Evolutionary conservation across 257 asterid genomes (phyloP).

Genomic region (Nicotiana tomentosiformis): DNA sequence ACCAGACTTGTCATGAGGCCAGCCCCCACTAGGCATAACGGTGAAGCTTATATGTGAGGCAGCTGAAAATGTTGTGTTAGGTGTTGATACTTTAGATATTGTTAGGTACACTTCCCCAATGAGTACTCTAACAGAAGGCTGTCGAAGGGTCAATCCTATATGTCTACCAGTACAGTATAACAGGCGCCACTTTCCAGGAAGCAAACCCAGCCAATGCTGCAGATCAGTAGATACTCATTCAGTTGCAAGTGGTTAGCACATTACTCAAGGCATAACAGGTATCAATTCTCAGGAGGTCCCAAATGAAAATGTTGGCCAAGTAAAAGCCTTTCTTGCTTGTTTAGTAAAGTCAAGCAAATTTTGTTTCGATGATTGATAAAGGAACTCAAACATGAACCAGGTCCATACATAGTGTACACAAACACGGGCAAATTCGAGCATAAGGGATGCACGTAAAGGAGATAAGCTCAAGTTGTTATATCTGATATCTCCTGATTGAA

Average conservation of each 20-base stretch:
- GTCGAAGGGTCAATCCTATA: conserved; percentile 81
- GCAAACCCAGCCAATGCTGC: conserved; percentile 73
- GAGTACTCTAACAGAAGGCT: conserved; percentile 61
- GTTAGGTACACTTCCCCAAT: conserved; percentile 63
- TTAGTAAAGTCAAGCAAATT: too few relatives aligned
- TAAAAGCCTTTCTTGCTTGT: too few relatives aligned
- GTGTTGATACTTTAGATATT: conserved; percentile 46
- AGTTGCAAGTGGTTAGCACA: neutral
- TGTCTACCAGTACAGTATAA: conserved; percentile 85
- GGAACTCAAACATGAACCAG: too few relatives aligned
- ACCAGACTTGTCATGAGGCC: conserved; percentile 87
- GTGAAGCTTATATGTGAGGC: conserved; percentile 61
- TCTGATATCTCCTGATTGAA: too few relatives aligned
- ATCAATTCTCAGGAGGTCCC: too few relatives aligned
- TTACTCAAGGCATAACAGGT: neutral
- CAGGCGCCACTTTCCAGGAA: conserved; percentile 96
- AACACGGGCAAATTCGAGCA: too few relatives aligned
- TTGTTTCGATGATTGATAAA: too few relatives aligned
- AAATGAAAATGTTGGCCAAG: too few relatives aligned
- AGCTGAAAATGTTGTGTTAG: conserved; percentile 47
- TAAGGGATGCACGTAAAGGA: too few relatives aligned
- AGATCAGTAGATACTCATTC: conserved; percentile 1
- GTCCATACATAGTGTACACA: too few relatives aligned
- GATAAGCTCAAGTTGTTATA: too few relatives aligned
- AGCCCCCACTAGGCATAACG: conserved; percentile 45